Evolutionary conservation across 345 rosid genomes (phyloP), one percentile per base, ranked within the genome.

Genomic region (Moringa oleifera): DNA sequence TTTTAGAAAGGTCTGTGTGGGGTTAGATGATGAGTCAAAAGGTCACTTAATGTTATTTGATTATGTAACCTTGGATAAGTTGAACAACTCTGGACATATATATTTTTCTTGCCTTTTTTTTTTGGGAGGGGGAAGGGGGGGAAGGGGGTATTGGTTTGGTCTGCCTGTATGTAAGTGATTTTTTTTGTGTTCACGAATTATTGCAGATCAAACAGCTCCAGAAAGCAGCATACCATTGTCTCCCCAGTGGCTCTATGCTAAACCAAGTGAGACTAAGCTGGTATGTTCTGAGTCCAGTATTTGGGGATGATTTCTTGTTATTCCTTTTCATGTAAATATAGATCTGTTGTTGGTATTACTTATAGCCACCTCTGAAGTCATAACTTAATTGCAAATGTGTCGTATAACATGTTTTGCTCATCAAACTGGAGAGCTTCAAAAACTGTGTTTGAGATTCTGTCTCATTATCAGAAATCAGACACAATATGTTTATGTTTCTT

Each of bases 221-320:
- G 98, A 91, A 55, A 89, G 72, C 82, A 87, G 83, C 81, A 89
- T 91, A n/a, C 98, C 98, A 0, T 68, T 91, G 72, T 89, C 96
- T 75, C 98, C 98, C 0, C 96, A 91, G 70, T 91, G 98, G 98
- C 95, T 91, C 45, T 91, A 89, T 78, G 66, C 85, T 18, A 91
- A 87, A 66, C 86, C 92, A 17, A 80, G 61, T 23, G 98, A 91
- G 53, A 68, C 63, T 49, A 91, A 83, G 80, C 56, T 75, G 75
- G 83, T 81, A 75, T 7, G 16, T 9, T 7, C 47, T 41, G 47
- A 15, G 12, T 15, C 13, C 13, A 5, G 47, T 7, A 1, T 4
- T 41, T 9, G 1, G 47, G 17, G 47, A 41, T 41, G 47, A 7
- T 4, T 41, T 15, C 12, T 41, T 41, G 17, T 15, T 4, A 4